Conservation (phyloP, 164 flowering plant species). For the Sedum album region DNA sequence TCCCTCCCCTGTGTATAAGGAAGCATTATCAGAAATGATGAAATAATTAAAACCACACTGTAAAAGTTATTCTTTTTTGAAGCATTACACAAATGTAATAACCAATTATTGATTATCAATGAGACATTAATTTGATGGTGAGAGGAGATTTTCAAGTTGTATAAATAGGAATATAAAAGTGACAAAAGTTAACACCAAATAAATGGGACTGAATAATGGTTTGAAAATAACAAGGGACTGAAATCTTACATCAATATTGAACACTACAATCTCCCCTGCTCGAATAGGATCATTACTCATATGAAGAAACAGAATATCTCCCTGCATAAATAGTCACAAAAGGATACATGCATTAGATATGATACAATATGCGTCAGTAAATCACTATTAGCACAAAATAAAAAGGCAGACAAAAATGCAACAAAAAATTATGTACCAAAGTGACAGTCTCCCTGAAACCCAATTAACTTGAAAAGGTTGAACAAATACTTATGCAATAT, state of each 20-base stretch:
- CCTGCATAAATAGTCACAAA: constrained; percentile 30
- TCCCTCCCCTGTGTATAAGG: constrained; percentile 47
- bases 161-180: too few relatives aligned
- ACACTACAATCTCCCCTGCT: constrained; percentile 75
- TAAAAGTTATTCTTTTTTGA: neutral
- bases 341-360: neutral
- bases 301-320: constrained; percentile 69
- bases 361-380: too few relatives aligned
- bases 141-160: too few relatives aligned
- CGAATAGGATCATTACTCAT: constrained; percentile 84
- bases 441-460: neutral
- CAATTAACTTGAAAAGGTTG: neutral
- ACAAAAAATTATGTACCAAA: neutral
- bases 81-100: too few relatives aligned
- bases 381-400: neutral
- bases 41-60: neutral
- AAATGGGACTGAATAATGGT: too few relatives aligned
- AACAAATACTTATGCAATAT: too few relatives aligned
- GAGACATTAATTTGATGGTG: too few relatives aligned
- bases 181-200: too few relatives aligned
- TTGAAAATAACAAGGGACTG: neutral
- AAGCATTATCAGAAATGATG: neutral
- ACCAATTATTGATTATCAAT: too few relatives aligned
- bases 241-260: constrained; percentile 60
- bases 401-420: too few relatives aligned